Base-by-base conservation (phyloP, 208 protist genomes). In the Porcisia hertigi region DNA sequence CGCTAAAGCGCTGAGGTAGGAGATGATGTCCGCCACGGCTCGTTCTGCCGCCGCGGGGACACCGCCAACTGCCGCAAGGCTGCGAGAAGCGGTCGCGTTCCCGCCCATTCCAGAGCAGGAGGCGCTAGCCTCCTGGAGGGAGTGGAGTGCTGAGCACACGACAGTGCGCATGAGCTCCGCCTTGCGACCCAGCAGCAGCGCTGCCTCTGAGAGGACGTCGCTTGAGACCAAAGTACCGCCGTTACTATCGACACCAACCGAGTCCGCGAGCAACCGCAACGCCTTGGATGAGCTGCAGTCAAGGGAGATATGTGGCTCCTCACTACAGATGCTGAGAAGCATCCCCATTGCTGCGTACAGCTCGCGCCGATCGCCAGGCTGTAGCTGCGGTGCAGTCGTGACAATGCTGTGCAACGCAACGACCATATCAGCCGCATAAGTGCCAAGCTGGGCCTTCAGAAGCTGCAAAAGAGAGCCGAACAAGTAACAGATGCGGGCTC, bases 271-370 rank as follows among this genome's bases (percentile, higher is more conserved):
- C 39, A 41, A 25, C 57, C 11, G 34, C 55, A 73, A 30, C 25
- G 77, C 71, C 47, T 67, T 57, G 36, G 55, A 58, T 8, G 66
- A 77, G n/a, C 20, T 16, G 75, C 43, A 2, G 25, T 47, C 55
- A 70, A 41, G 23, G 55, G 53, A 41, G 36, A 14, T 45, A 12
- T 34, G 18, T 30, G 11, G 23, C 45, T 74, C 73, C 36, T 79
- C 79, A 43, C 73, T 71, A 58, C 71, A 76, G 20, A 86, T 79
- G 74, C 87, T 87, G 16, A 96, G 73, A 52, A 96, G 69, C 12
- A 83, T 90, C 8, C 92, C 92, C 3, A 81, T 89, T 0, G 87
- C 86, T 75, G 94, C 92, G 69, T 92, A 96, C 8, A 96, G 69
- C 71, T 96, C 88, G 7, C 85, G 84, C 0, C 82, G 79, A 63